phyloP scores from a whole-genome alignment of 2,329 filamentous ascomycete species.

The Chrysosporium keratinophilum region DNA sequence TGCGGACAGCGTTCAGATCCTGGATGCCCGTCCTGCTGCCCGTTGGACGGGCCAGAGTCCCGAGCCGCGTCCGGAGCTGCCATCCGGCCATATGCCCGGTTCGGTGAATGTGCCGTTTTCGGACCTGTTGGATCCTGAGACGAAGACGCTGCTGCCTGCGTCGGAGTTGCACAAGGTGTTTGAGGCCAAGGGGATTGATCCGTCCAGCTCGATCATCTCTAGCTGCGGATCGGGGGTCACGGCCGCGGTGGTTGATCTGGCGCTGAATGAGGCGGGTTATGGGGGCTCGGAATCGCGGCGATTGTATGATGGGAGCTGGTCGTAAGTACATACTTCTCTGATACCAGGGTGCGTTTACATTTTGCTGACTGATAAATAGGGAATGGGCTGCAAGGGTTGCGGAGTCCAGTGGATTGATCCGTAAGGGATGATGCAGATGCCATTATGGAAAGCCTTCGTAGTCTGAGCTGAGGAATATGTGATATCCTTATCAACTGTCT shows the following conservation, averaged over 20 bases:
- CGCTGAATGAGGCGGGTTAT: constrained; percentile 66
- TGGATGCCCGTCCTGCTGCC: constrained; percentile 73
- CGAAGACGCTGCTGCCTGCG: constrained; percentile 65
- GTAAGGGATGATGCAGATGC: constrained; percentile 22
- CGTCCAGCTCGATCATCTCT: constrained; percentile 68
- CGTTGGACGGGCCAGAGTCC: constrained; percentile 74
- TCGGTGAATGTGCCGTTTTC: constrained; percentile 73
- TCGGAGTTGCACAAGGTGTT: constrained; percentile 68
- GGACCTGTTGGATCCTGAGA: constrained; percentile 68
- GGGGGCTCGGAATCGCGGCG: constrained; percentile 56
- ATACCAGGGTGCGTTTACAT: constrained; percentile 11
- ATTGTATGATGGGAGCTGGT: constrained; percentile 97
- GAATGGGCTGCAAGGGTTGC: constrained; percentile 44
- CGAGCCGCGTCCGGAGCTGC: constrained; percentile 75
- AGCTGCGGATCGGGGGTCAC: constrained; percentile 93
- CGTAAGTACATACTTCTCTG: constrained; percentile 53
- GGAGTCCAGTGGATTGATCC: constrained; percentile 37
- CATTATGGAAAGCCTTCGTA: too few species aligned
- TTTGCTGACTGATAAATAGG: constrained; percentile 21
- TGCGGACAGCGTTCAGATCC: constrained; percentile 69
- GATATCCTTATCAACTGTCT: neutral
- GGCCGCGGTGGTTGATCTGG: constrained; percentile 80
- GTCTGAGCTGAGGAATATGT: constrained; percentile 8
- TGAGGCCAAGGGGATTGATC: constrained; percentile 66
- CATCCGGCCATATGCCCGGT: constrained; percentile 84